phyloP scores from a whole-genome alignment of 768 basidiomycete genomes.

The Leccinum disarticulatum region DNA sequence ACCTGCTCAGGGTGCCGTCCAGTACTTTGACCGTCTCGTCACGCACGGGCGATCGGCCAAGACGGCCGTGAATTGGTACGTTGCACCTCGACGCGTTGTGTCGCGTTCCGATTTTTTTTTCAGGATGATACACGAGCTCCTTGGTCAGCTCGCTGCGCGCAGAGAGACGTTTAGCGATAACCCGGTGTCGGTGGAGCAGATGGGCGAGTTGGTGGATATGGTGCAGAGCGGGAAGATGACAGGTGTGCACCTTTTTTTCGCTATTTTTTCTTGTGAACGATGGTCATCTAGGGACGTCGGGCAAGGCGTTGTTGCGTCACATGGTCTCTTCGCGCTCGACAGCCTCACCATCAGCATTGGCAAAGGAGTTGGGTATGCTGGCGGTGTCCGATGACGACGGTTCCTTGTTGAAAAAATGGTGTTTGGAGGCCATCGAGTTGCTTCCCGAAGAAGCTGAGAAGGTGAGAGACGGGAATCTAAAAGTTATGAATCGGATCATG shows the following conservation, averaged over 20 bases:
- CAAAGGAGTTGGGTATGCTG: slow-evolving; percentile 47
- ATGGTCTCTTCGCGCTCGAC: slow-evolving; percentile 51
- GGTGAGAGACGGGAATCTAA: slow-evolving; percentile 63
- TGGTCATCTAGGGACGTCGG: slow-evolving; percentile 62
- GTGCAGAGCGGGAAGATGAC: slow-evolving; percentile 68
- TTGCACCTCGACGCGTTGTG: not conserved
- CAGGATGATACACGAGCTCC: slow-evolving; percentile 87
- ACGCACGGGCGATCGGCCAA: slow-evolving; percentile 58
- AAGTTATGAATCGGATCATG: slow-evolving; percentile 61
- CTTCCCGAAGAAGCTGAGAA: slow-evolving; percentile 69
- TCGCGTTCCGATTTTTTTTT: not conserved
- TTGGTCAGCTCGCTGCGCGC: slow-evolving; percentile 71
- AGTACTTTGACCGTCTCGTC: slow-evolving; percentile 75
- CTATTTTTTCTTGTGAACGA: not conserved
- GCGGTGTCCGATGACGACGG: slow-evolving; percentile 36
- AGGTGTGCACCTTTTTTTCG: slow-evolving; percentile 39
- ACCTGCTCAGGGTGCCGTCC: slow-evolving; percentile 52
- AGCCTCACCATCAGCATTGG: slow-evolving; percentile 43
- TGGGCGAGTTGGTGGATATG: slow-evolving; percentile 78
- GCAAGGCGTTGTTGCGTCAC: slow-evolving; percentile 71
- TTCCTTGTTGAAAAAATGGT: slow-evolving; percentile 51
- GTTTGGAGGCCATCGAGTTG: slow-evolving; percentile 59
- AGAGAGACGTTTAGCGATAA: slow-evolving; percentile 57
- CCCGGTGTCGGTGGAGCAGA: slow-evolving; percentile 56
- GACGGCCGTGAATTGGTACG: slow-evolving; percentile 82